Conservation (phyloP, 495 filamentous ascomycete species). For the Cercophora newfieldiana region DNA sequence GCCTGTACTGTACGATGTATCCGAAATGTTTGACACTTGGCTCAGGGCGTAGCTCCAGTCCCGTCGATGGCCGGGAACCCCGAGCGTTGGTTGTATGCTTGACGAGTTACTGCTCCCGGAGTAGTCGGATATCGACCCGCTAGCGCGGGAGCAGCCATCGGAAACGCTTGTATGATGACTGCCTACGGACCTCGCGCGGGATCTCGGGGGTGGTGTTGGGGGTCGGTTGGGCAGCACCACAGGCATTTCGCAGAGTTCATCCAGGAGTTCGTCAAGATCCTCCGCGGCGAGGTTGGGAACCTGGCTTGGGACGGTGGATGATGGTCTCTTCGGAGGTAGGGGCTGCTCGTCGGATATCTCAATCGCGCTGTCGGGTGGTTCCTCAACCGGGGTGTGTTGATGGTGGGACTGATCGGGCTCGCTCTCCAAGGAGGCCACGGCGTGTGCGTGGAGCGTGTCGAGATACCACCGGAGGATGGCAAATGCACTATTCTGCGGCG, state of each 20-base stretch:
- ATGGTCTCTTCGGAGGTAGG: not conserved
- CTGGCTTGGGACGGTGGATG: constrained; percentile 3
- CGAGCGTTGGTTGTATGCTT: not conserved
- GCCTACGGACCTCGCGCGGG: constrained; percentile 6
- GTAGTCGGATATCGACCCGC: not conserved
- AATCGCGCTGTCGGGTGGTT: constrained; percentile 46
- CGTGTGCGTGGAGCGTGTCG: constrained; percentile 32
- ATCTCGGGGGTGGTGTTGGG: constrained; percentile 43
- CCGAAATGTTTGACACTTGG: not conserved
- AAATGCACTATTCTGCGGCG: constrained; percentile 35
- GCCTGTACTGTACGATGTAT: not conserved
- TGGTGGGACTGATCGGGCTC: constrained; percentile 18
- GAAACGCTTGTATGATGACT: not conserved
- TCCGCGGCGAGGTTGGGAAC: constrained; percentile 18
- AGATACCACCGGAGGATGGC: constrained; percentile 40
- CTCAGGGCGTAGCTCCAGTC: not conserved
- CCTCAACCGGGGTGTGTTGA: constrained; percentile 30
- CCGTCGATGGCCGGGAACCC: not conserved
- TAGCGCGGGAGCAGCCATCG: not conserved
- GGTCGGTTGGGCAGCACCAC: constrained; percentile 23
- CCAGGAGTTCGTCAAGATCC: constrained; percentile 42
- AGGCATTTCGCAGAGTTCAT: constrained; percentile 36
- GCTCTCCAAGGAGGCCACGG: constrained; percentile 25
- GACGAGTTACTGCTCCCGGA: not conserved
- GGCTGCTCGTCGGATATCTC: constrained; percentile 36